Evolutionary conservation across 768 basidiomycete species (phyloP).

Genomic region (Cystobasidium onofrii): DNA sequence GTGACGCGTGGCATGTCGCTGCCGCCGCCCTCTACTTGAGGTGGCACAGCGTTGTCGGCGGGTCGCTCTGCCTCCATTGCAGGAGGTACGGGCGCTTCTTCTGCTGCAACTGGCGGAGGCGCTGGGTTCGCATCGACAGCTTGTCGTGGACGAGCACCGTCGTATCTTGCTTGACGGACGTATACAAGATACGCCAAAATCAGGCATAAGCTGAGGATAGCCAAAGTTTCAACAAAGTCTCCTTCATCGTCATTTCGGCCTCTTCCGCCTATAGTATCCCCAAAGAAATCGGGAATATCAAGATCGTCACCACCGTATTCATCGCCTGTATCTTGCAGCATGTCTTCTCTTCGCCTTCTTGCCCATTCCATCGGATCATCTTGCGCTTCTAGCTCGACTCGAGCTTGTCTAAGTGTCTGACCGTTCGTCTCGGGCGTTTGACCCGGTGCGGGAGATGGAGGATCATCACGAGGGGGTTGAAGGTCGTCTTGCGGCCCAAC

Average conservation of each 20-base stretch:
- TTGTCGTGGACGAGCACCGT: constrained; percentile 6
- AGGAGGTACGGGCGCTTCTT: neutral
- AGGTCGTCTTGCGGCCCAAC: neutral
- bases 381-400: constrained; percentile 17
- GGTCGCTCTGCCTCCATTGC: neutral
- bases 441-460: constrained; percentile 36
- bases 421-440: constrained; percentile 48
- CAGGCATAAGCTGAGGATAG: constrained; percentile 65
- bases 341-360: constrained; percentile 56
- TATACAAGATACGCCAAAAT: constrained; percentile 52
- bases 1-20: neutral
- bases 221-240: constrained; percentile 70
- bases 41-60: neutral
- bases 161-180: constrained; percentile 34
- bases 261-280: constrained; percentile 25
- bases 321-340: constrained; percentile 62
- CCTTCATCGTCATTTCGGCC: constrained; percentile 51
- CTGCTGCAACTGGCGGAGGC: neutral
- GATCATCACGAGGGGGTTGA: constrained; percentile 36
- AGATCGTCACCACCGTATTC: constrained; percentile 65
- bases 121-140: neutral
- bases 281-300: constrained; percentile 27
- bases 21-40: neutral
- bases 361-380: constrained; percentile 58
- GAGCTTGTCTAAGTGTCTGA: constrained; percentile 51